phyloP scores from a whole-genome alignment of 345 rosid species.

The Populus euphratica region DNA sequence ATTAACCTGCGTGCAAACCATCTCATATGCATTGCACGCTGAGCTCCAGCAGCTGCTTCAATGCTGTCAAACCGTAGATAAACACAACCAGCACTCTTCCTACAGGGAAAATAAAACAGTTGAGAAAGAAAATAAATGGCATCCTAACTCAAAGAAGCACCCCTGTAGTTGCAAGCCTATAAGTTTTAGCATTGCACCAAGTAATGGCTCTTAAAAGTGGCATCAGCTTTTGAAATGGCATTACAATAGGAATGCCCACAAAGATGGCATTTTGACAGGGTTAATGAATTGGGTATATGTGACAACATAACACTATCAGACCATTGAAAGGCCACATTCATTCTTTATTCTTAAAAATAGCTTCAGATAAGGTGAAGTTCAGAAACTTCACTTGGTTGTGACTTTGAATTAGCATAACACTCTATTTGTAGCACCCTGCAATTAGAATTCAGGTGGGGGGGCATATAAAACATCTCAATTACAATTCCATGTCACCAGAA shows the following conservation, averaged over 20 bases:
- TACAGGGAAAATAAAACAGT: slow-evolving; percentile 22
- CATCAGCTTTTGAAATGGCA: background rate
- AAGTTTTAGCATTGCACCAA: background rate
- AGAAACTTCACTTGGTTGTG: too few species aligned
- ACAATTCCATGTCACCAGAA: background rate
- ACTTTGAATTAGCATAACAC: too few species aligned
- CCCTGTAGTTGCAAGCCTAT: background rate
- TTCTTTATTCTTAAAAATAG: background rate
- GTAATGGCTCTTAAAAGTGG: background rate
- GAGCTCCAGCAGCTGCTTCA: slow-evolving; percentile 62
- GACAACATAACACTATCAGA: background rate
- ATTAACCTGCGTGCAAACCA: slow-evolving; percentile 91
- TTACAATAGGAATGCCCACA: background rate
- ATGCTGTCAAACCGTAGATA: slow-evolving; percentile 65
- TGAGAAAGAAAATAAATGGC: background rate
- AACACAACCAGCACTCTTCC: slow-evolving; percentile 75
- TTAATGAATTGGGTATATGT: too few species aligned
- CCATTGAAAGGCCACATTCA: background rate
- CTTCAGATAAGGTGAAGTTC: background rate
- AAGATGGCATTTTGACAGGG: background rate
- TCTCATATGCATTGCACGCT: slow-evolving; percentile 83
- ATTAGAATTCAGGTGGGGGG: background rate
- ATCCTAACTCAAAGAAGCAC: background rate
- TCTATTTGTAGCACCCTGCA: too few species aligned
- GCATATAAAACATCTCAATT: background rate